Percentiles rank a stretch among this genome's conserved stretches.
Conservation (phyloP, 805 yeast genomes). For the Wickerhamomyces silvicola region DNA sequence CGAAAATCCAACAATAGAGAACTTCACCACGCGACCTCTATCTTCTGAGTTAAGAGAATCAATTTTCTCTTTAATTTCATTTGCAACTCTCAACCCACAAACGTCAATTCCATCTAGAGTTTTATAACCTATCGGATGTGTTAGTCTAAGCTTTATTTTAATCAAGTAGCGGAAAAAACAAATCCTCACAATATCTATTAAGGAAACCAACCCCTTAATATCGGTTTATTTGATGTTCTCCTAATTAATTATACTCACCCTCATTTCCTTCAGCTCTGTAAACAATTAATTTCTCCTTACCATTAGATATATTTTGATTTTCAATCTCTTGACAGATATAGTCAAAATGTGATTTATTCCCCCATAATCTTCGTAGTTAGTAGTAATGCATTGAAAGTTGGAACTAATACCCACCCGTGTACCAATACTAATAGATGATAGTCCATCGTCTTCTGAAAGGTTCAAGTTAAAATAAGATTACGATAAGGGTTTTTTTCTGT, state of each 20-base stretch:
- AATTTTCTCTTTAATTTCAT: slow-evolving; percentile 49
- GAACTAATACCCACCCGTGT: slow-evolving; percentile 11
- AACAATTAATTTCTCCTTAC: slow-evolving; percentile 14
- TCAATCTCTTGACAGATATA: slow-evolving; percentile 47
- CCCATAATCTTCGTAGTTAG: slow-evolving; percentile 58
- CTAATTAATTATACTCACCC: too few species aligned
- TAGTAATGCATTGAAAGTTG: too few species aligned
- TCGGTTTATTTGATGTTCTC: too few species aligned
- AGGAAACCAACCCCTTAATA: too few species aligned
- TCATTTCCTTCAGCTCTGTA: slow-evolving; percentile 21
- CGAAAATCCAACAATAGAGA: slow-evolving; percentile 78
- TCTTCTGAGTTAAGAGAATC: slow-evolving; percentile 14
- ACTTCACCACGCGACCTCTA: slow-evolving; percentile 44
- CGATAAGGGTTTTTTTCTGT: background rate
- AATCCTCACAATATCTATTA: too few species aligned
- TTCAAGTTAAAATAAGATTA: too few species aligned
- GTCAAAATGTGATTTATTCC: slow-evolving; percentile 59
- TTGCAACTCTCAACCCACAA: slow-evolving; percentile 70
- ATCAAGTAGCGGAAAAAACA: slow-evolving; percentile 4
- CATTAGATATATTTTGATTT: slow-evolving; percentile 20
- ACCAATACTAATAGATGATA: slow-evolving; percentile 9
- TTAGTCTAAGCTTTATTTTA: slow-evolving; percentile 34
- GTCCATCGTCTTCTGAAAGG: too few species aligned
- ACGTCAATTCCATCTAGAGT: slow-evolving; percentile 87
- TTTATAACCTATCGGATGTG: slow-evolving; percentile 45